Base-by-base conservation (phyloP, 2,329 filamentous ascomycete species). In the Phyllosticta citriasiana region DNA sequence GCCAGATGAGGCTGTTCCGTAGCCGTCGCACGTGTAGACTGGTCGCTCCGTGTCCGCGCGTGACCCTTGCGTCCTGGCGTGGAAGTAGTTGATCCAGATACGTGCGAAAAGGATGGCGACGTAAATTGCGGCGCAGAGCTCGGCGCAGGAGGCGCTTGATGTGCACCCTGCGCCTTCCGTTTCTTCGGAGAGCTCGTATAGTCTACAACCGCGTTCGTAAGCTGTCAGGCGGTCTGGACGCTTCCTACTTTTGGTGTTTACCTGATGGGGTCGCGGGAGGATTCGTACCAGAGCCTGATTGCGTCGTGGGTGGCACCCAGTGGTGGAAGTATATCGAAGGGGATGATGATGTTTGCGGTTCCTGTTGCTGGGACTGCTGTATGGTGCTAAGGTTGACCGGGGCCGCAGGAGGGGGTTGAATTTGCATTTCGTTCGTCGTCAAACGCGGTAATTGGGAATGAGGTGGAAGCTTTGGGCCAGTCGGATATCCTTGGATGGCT, bases 271-370 rank as follows among this genome's bases (percentile, higher is more conserved):
- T 88, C 69, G 83, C 83, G 63, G 88, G 87, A 71, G 88, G 86
- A 68, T 85, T 84, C 62, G 82, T 79, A 71, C 79, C 77, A 65
- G 80, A 76, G 63, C 82, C 80, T 65, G 80, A 78, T 73, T 88
- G 82, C 64, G 84, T 82, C 24, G 80, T 82, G 14, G 91, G 91
- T 54, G 91, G 91, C 63, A 93, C 88, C 91, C 91, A 96, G 71
- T 96, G 90, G 70, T 96, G 90, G 72, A 96, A 96, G 73, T 90
- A 94, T 55, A 96, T 88, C 12, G 60, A 88, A 0, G 88, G 85
- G 51, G 88, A 89, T 19, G 88, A 89, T 19, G 84, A 82, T 65
- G 86, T 79, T 53, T 83, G 75, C 55, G 85, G 84, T 66, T 88
- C 82, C 67, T 86, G 84, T 63, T 82, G 80, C 54, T 79, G 74